Percentiles rank a stretch among this genome's conserved stretches.
These are phyloP conservation scores for Microbotryum intermedium DNA, from an alignment of 1,284 basidiomycete species.

Conservation along the genomic window DNA sequence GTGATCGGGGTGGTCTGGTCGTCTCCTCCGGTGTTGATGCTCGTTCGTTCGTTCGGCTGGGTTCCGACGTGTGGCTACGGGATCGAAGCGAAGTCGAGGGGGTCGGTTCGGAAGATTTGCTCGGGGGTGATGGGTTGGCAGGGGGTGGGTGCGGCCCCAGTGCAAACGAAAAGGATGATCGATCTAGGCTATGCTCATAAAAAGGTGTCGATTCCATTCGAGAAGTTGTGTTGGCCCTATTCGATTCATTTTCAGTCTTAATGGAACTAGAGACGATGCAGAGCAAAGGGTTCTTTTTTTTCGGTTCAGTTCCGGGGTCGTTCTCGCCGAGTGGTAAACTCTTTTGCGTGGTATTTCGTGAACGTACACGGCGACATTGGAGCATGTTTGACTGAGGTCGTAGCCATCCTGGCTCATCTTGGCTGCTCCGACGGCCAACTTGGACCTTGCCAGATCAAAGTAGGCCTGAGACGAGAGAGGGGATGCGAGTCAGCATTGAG, in stretches of 20 bases:
- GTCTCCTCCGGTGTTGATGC: too few relatives aligned
- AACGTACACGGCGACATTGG: slow-evolving; percentile 19
- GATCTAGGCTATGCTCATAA: too few relatives aligned
- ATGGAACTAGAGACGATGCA: not conserved
- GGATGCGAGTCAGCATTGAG: not conserved
- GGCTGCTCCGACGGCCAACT: slow-evolving; percentile 24
- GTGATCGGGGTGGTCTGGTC: not conserved
- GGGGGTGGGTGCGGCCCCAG: not conserved
- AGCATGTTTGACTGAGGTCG: slow-evolving; percentile 9
- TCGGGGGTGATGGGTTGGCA: not conserved
- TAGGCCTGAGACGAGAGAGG: slow-evolving; percentile 12
- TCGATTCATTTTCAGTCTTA: not conserved
- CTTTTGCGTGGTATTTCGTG: not conserved
- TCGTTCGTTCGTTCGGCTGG: too few relatives aligned
- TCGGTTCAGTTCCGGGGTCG: not conserved
- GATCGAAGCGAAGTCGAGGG: not conserved
- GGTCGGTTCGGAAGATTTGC: not conserved
- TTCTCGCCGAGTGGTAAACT: not conserved
- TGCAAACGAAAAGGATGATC: not conserved
- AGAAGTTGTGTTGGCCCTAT: not conserved
- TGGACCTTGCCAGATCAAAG: slow-evolving; percentile 29
- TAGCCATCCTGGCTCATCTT: slow-evolving; percentile 16
- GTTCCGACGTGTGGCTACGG: not conserved
- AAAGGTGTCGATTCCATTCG: not conserved
- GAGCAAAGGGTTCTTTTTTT: not conserved